Evolutionary conservation across 495 filamentous ascomycete species (phyloP), one percentile per base, ranked within the genome.

Genomic region (Haplographium delicatum): DNA sequence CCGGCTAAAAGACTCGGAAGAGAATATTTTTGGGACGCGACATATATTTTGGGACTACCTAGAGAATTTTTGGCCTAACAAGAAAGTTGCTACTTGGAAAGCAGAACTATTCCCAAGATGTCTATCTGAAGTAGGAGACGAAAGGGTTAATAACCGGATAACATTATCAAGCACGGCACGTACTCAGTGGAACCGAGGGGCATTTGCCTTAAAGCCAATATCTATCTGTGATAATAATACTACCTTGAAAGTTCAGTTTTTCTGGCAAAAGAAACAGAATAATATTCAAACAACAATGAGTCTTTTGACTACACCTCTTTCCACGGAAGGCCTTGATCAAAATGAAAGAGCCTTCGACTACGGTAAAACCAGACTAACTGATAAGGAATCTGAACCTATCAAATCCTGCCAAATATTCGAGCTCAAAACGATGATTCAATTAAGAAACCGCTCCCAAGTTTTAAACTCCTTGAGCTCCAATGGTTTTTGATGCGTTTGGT

Each of bases 381-480:
- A 45, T 26, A 7, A 11, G 4, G 26, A 45, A 45, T 13, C 20
- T 20, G 16, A 20, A 13, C 40, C 16, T 47, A 48, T 48, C 34
- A 35, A 39, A 48, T 37, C 57, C 20, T 48, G 48, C 8, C 44
- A 60, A 2, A 4, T 49, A 10, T 45, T 60, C 18, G 44, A 38
- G 30, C 46, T 60, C 18, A 58, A 30, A 62, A 55, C 27, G 43
- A 50, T 15, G 55, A 62, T 46, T 56, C 59, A 20, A 38, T 45
- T 23, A 24, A 15, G 22, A 34, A 42, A 16, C 59, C 59, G 1
- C 44, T 62, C 3, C 59, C 59, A 22, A 56, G 48, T 20, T 30
- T 58, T 10, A 51, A 53, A 10, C 25, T 62, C 6, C 52, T 62
- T 22, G 38, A 53, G 4, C 52, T 59, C 37, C 59, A 59, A 51